phyloP scores from a whole-genome alignment of 2,329 filamentous ascomycete genomes.

The Colletotrichum godetiae region DNA sequence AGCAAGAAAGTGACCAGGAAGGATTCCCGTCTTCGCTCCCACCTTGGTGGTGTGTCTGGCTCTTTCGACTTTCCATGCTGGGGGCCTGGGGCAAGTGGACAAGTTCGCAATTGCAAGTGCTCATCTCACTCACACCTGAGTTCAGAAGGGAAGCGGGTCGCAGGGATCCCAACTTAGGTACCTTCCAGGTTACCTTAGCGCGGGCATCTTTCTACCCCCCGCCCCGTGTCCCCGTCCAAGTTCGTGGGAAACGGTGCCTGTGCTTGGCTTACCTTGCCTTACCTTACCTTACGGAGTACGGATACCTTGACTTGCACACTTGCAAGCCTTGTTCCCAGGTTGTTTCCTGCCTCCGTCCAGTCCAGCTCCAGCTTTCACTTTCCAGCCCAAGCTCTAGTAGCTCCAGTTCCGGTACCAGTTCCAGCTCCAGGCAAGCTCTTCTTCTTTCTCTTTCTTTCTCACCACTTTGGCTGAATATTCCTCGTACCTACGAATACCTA shows the following conservation, averaged over 20 bases:
- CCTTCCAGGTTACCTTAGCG: not conserved
- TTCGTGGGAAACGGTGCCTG: constrained; percentile 21
- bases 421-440: not conserved
- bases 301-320: not conserved
- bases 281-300: not conserved
- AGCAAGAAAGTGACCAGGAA: not conserved
- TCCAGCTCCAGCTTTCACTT: constrained; percentile 14
- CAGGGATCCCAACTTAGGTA: constrained; percentile 1
- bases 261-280: constrained; percentile 1
- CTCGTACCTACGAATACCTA: not conserved
- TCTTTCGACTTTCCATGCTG: not conserved
- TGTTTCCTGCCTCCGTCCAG: not conserved
- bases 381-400: constrained; percentile 16
- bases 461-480: not conserved
- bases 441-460: not conserved
- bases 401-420: not conserved
- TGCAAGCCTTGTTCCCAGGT: not conserved
- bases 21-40: constrained; percentile 15
- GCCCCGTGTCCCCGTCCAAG: constrained; percentile 16
- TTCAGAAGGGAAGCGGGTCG: constrained; percentile 13
- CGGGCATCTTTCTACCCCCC: constrained; percentile 7
- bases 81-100: not conserved
- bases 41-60: constrained; percentile 17
- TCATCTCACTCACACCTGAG: not conserved
- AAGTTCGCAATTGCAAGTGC: not conserved